Evolutionary conservation across 257 asterid genomes (phyloP), one percentile per base, ranked within the genome.

Genomic region (Cordia subcordata): DNA sequence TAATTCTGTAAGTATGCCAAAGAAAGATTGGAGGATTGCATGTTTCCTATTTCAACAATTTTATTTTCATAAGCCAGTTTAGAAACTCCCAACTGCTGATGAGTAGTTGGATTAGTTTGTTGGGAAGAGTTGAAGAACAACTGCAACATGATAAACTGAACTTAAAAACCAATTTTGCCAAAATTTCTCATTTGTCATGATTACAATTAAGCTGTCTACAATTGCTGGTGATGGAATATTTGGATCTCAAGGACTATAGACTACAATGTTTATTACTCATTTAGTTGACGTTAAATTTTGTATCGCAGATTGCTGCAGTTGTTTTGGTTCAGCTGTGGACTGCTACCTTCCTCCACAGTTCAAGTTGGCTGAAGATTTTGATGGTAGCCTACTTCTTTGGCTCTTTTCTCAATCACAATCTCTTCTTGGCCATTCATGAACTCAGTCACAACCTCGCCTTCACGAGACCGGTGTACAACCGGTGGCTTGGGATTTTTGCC

Each of bases 371-470:
- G 69, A 84, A 86, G 69, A 86, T 88, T 73, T 77, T 86, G 52
- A 46, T 63, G 13, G 69, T 84, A 10, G 79, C 99, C 4, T 92
- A 88, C 53, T 92, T 82, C 58, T 91, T 92, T 53, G 98, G 95
- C 68, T 92, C 96, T 45, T 92, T 92, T 65, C 94, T 92, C 75
- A 92, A 84, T 71, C 94, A 92, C 79, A 92, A 92, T 65, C 96
- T 92, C 79, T 92, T 92, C 86, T 68, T 92, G 56, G 96, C 96
- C 53, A 86, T 88, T 39, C 99, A 92, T 21, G 96, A 92, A 75
- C 91, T 92, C 1, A 88, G 96, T 64, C 99, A 92, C 76, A 92
- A 92, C 73, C 87, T 92, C 37, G 96, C 96, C 79, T 92, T 92
- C 77, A 78, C 88, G 20, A 86, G 83, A 23, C 96, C 96, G 0